These are phyloP conservation scores for Phytophthora pisi DNA, from an alignment of 352 stramenopile genomes.

Conservation along the genomic window DNA sequence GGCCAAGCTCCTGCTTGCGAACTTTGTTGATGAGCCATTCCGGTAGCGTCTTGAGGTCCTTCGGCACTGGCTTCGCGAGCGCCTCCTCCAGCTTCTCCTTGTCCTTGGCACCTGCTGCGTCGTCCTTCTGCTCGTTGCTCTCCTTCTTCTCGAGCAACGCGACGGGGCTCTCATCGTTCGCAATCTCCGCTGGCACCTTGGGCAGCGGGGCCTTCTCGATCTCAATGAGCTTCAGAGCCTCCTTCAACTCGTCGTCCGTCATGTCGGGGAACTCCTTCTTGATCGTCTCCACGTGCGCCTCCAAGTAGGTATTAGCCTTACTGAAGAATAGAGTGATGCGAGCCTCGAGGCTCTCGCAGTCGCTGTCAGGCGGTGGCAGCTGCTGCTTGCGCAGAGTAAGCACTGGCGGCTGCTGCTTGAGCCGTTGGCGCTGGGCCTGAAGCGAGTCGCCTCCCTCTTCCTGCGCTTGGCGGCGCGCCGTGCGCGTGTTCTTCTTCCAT, in stretches of 20 bases:
- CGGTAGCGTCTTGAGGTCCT: constrained; percentile 70
- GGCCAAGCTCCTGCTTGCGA: constrained; percentile 54
- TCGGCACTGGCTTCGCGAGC: constrained; percentile 66
- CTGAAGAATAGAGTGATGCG: constrained; percentile 53
- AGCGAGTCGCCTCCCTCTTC: constrained; percentile 23
- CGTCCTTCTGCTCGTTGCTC: constrained; percentile 9
- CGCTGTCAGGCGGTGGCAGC: constrained; percentile 28
- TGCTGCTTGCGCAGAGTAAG: constrained; percentile 63
- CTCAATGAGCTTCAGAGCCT: constrained; percentile 46
- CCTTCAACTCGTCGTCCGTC: constrained; percentile 36
- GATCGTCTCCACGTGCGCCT: constrained; percentile 26
- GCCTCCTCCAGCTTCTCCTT: constrained; percentile 47
- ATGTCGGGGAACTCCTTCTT: constrained; percentile 38
- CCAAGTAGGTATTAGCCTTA: constrained; percentile 43
- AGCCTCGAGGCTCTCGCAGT: constrained; percentile 49
- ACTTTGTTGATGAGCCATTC: constrained; percentile 84
- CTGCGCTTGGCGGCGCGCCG: constrained; percentile 23
- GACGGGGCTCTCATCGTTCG: constrained; percentile 12
- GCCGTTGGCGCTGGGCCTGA: constrained; percentile 23
- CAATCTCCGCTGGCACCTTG: constrained; percentile 21
- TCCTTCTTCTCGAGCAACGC: constrained; percentile 26
- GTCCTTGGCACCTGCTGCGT: background rate
- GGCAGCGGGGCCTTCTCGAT: constrained; percentile 45
- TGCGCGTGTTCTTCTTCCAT: constrained; percentile 49
- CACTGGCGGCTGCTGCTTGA: constrained; percentile 39